Base-by-base conservation (phyloP, 352 stramenopile species). In the Phytopythium aichiense region DNA sequence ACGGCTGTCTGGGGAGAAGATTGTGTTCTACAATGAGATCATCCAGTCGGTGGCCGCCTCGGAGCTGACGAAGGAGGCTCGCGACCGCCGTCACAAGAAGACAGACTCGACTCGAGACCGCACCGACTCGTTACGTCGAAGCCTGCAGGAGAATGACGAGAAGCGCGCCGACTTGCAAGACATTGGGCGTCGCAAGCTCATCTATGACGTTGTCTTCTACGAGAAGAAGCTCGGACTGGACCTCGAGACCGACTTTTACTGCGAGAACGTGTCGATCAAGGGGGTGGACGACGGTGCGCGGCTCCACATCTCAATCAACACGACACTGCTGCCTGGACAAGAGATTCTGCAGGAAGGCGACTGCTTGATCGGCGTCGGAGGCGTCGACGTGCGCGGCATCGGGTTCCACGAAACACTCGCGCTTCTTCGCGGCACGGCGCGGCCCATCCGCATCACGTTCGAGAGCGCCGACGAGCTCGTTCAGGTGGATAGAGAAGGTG, bases 211-310 rank as follows among this genome's bases (percentile, higher is more conserved):
- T 13, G 77, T 81, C 0, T 96, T 96, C 60, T 77, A 82, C 63
- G 74, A 94, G 49, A 92, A 92, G 60, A 89, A 86, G 62, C 62
- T 96, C 8, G 88, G 88, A 2, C 67, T 96, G 63, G 84, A 96
- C 71, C 60, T 96, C 53, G 88, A 96, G 65, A 95, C 88, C 5
- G 88, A 96, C 46, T 96, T 96, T 49, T 96, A 96, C 67, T 91
- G 84, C 58, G 81, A 95, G 58, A 92, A 93, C 49, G 84, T 95
- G 60, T 92, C 80, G 20, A 86, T 95, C 64, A 95, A 93, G 66
- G 64, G 72, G 2, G 89, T 93, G 57, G 77, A 91, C 15, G 75
- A 90, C 28, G 65, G 56, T 1, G 59, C 58, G 31, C 69, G 70
- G 0, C 74, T 73, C 1, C 79, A 91, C 38, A 80, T 77, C 7